Percentiles rank a stretch among this genome's conserved stretches.
phyloP scores from a whole-genome alignment of 1,284 basidiomycete genomes.

The Xerocomus nothofagi region DNA sequence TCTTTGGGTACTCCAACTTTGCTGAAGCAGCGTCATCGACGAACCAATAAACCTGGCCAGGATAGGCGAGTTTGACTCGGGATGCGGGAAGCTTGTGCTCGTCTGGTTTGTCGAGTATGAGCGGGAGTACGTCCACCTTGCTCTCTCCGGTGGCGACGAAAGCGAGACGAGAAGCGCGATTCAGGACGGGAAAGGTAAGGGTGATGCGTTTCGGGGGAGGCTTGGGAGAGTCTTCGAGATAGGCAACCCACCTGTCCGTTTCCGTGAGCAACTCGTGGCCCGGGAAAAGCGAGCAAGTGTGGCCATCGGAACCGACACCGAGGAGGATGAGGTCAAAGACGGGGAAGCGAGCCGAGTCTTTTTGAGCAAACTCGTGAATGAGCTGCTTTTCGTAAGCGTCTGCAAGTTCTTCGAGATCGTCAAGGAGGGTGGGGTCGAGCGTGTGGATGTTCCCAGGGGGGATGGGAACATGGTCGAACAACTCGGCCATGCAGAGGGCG shows the following conservation, averaged over 20 bases:
- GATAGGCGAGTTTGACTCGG: slow-evolving; percentile 75
- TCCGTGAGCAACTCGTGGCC: slow-evolving; percentile 84
- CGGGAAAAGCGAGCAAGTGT: slow-evolving; percentile 96
- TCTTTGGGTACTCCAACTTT: slow-evolving; percentile 58
- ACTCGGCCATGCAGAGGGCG: slow-evolving; percentile 67
- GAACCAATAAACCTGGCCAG: slow-evolving; percentile 91
- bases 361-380: slow-evolving; percentile 86
- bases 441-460: slow-evolving; percentile 80
- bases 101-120: slow-evolving; percentile 82
- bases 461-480: slow-evolving; percentile 87
- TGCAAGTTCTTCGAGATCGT: slow-evolving; percentile 85
- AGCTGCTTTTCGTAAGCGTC: slow-evolving; percentile 95
- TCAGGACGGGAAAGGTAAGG: slow-evolving; percentile 89
- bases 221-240: slow-evolving; percentile 91
- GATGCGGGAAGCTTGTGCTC: slow-evolving; percentile 75
- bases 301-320: slow-evolving; percentile 93
- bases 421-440: slow-evolving; percentile 67
- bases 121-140: slow-evolving; percentile 79
- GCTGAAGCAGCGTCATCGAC: slow-evolving; percentile 78
- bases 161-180: slow-evolving; percentile 84
- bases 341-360: slow-evolving; percentile 90
- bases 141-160: slow-evolving; percentile 87
- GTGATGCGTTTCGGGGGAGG: slow-evolving; percentile 91
- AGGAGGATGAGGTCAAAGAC: slow-evolving; percentile 94
- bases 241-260: slow-evolving; percentile 92